Conservation (phyloP, 306 rosid genomes). For the Amphicarpaea edgeworthii region DNA sequence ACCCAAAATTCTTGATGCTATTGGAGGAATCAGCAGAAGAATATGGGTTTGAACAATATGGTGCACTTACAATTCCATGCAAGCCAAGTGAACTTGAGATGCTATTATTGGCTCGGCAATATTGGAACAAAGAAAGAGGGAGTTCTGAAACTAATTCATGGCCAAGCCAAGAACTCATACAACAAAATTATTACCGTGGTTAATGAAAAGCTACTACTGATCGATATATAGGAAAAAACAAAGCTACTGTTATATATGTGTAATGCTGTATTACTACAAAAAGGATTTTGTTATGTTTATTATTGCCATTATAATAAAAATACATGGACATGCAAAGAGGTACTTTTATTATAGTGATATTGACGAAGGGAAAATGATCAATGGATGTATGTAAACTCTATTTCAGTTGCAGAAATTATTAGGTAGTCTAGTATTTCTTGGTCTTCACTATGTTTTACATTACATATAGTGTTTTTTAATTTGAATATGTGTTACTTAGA, state of each 20-base stretch:
- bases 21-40: constrained; percentile 77
- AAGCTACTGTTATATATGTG: no score
- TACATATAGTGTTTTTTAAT: no score
- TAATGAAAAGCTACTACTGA: neutral
- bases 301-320: neutral
- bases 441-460: no score
- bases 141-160: neutral
- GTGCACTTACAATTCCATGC: constrained; percentile 77
- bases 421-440: no score
- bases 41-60: constrained; percentile 73
- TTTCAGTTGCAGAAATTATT: no score
- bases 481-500: no score
- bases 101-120: constrained; percentile 62
- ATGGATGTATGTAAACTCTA: no score
- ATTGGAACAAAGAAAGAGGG: neutral
- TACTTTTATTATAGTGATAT: neutral
- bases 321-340: neutral
- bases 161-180: neutral
- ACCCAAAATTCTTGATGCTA: constrained; percentile 63
- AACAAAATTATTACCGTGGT: neutral
- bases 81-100: constrained; percentile 65
- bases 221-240: no score
- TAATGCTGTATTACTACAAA: neutral
- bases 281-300: no score
- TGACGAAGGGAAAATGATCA: no score